These are phyloP conservation scores for Eimeria zaria DNA, from an alignment of 169 alveolate species.

Conservation along the genomic window DNA sequence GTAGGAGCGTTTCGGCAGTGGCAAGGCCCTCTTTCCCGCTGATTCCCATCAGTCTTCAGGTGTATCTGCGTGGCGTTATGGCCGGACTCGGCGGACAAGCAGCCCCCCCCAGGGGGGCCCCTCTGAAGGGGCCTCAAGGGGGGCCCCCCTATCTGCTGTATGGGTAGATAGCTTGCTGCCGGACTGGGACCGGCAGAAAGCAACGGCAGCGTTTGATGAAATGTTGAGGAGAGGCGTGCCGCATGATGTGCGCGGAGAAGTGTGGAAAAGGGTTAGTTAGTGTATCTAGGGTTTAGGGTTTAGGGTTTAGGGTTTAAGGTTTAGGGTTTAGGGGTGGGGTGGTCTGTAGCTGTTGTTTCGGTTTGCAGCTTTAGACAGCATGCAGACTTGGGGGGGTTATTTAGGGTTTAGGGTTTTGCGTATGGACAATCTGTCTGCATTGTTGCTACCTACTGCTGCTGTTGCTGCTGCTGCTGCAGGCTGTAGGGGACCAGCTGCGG, in stretches of 20 bases:
- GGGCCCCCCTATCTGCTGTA: constrained; percentile 43
- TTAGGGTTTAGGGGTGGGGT: constrained; percentile 25
- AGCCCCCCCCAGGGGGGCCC: constrained; percentile 17
- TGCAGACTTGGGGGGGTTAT: not conserved
- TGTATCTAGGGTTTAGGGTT: not conserved
- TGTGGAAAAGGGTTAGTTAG: not conserved
- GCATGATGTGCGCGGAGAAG: constrained; percentile 63
- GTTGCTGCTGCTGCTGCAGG: constrained; percentile 77
- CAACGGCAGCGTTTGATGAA: constrained; percentile 91
- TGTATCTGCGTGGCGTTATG: not conserved
- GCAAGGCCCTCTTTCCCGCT: constrained; percentile 89
- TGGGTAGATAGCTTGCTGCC: constrained; percentile 78
- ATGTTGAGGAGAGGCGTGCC: constrained; percentile 67
- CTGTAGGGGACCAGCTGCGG: constrained; percentile 81
- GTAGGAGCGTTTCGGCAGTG: constrained; percentile 95
- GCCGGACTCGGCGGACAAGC: not conserved
- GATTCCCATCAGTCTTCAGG: constrained; percentile 86
- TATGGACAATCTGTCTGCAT: not conserved
- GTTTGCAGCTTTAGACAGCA: not conserved
- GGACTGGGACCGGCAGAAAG: constrained; percentile 91
- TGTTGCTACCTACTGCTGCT: constrained; percentile 42
- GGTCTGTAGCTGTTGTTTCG: constrained; percentile 10
- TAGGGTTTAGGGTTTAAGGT: constrained; percentile 38
- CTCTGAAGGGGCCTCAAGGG: constrained; percentile 4
- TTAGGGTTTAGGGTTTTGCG: not conserved